phyloP scores from a whole-genome alignment of 2,329 filamentous ascomycete genomes.

The Stenocarpella maydis region DNA sequence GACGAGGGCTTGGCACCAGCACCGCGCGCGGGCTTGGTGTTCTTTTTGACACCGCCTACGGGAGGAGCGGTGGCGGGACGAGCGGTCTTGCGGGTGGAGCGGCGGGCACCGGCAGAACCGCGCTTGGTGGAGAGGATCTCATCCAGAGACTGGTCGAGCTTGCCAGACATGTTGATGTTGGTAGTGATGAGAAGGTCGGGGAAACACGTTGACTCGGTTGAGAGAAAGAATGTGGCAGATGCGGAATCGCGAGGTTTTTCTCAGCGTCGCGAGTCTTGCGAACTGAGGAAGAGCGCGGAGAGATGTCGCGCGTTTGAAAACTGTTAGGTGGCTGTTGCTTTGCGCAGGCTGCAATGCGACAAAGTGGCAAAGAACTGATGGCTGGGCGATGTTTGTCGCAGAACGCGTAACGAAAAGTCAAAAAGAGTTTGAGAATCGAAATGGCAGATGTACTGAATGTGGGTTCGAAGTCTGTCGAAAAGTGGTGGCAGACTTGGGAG shows the following conservation, averaged over 20 bases:
- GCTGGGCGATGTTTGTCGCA: background rate
- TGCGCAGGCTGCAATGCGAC: constrained; percentile 23
- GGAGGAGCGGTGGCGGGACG: constrained; percentile 68
- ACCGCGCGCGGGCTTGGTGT: constrained; percentile 67
- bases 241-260: background rate
- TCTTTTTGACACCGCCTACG: constrained; percentile 87
- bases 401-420: background rate
- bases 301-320: constrained; percentile 1
- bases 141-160: constrained; percentile 96
- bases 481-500: constrained; percentile 13
- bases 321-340: background rate
- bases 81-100: constrained; percentile 58
- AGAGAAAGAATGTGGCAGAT: constrained; percentile 12
- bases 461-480: constrained; percentile 12
- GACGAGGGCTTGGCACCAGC: constrained; percentile 68
- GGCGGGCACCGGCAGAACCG: constrained; percentile 63
- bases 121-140: constrained; percentile 89
- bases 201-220: constrained; percentile 30
- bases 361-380: constrained; percentile 5
- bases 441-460: constrained; percentile 9
- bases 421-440: constrained; percentile 14
- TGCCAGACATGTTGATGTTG: constrained; percentile 76
- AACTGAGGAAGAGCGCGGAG: background rate
- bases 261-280: constrained; percentile 1
- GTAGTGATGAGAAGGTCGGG: constrained; percentile 35